Evolutionary conservation across 148 eudicot genomes (phyloP).

Genomic region (Fallopia convolvulus): DNA sequence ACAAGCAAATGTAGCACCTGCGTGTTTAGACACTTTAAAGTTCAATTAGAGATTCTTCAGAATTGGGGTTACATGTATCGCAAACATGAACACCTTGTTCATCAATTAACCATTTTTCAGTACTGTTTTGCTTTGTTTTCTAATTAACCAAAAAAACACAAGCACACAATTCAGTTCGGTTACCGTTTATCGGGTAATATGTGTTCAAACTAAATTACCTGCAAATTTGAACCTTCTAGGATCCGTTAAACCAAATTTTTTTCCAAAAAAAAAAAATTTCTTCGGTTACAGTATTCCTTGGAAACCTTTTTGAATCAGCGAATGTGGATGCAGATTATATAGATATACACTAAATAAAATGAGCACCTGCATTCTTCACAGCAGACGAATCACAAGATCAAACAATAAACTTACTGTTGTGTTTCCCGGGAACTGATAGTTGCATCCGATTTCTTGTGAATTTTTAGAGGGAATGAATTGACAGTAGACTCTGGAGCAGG

Average conservation of each 20-base stretch:
- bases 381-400: not conserved
- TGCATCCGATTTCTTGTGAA: slow-evolving; percentile 28
- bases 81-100: not conserved
- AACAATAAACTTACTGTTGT: slow-evolving; percentile 58
- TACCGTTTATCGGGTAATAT: no score
- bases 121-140: no score
- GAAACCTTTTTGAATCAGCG: no score
- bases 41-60: not conserved
- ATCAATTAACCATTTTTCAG: not conserved
- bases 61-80: not conserved
- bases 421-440: slow-evolving; percentile 22
- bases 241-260: no score
- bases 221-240: no score
- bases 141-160: no score
- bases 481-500: slow-evolving; percentile 78
- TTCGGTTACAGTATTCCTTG: no score
- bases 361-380: not conserved
- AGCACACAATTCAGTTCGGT: no score
- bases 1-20: slow-evolving; percentile 77
- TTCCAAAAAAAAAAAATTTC: no score
- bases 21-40: not conserved
- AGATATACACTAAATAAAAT: not conserved
- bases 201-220: no score
- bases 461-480: slow-evolving; percentile 53
- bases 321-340: no score